Percentiles rank a stretch among this genome's conserved stretches.
These are phyloP conservation scores for Hordeum vulgare DNA, from an alignment of 176 grass and related monocot genomes.

Conservation along the genomic window DNA sequence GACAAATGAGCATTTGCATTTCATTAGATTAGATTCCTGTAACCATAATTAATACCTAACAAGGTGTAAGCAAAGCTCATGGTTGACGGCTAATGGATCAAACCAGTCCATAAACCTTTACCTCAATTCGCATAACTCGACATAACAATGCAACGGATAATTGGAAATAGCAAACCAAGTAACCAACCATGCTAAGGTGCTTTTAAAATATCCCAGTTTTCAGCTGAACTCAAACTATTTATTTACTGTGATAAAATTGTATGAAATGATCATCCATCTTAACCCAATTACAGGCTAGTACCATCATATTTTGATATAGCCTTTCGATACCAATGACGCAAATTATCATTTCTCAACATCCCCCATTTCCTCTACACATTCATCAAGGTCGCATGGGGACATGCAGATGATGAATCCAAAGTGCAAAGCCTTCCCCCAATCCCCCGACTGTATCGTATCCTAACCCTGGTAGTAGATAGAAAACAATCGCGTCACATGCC, in stretches of 20 bases:
- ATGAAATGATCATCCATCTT: neutral
- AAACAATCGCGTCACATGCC: neutral
- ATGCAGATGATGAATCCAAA: neutral
- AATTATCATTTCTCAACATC: neutral
- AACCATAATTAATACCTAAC: neutral
- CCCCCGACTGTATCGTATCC: neutral
- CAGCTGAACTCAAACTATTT: neutral
- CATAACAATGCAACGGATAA: neutral
- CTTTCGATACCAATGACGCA: neutral
- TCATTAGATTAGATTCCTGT: neutral
- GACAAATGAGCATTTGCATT: neutral
- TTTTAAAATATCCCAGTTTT: neutral
- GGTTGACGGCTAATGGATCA: neutral
- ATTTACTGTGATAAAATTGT: neutral
- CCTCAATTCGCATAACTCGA: neutral
- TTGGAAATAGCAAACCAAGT: neutral
- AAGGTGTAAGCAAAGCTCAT: neutral
- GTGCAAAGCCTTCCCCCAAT: neutral
- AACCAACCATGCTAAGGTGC: neutral
- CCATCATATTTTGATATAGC: neutral
- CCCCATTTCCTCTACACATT: neutral
- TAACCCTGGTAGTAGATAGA: neutral
- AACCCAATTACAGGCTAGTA: neutral
- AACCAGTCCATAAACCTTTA: neutral
- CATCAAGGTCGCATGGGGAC: neutral